Percentiles rank a stretch among this genome's conserved stretches.
These are phyloP conservation scores for Luffa aegyptiaca DNA, from an alignment of 306 rosid genomes.

Conservation along the genomic window DNA sequence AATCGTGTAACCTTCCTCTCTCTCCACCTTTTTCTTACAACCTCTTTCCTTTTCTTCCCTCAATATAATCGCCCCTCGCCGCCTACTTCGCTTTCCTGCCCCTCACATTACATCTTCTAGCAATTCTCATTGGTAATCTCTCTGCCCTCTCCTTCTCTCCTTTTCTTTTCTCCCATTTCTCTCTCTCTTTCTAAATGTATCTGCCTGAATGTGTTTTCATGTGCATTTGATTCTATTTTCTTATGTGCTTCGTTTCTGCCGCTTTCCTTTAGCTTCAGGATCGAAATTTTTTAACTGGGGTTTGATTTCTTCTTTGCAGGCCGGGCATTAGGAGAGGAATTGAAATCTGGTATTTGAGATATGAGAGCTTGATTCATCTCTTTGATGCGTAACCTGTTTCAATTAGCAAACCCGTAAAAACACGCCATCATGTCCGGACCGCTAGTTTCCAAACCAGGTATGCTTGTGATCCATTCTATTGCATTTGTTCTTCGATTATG, in stretches of 20 bases:
- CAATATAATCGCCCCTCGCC: background rate
- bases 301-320: constrained; percentile 2
- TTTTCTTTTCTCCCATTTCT: too few species aligned
- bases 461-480: background rate
- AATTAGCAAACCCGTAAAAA: background rate
- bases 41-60: background rate
- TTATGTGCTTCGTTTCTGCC: background rate
- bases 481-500: background rate
- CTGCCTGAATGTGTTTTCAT: background rate
- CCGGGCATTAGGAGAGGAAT: constrained; percentile 14
- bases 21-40: background rate
- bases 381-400: constrained; percentile 12
- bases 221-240: background rate
- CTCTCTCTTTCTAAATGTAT: background rate
- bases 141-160: background rate
- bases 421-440: background rate
- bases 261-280: background rate
- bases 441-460: background rate
- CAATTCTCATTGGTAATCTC: background rate
- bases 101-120: background rate
- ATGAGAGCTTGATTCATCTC: constrained; percentile 45
- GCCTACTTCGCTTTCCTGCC: constrained; percentile 2
- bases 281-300: background rate
- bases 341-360: constrained; percentile 34
- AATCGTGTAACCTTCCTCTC: background rate